Base-by-base conservation (phyloP, 768 basidiomycete species). In the Rubroboletus satanas region DNA sequence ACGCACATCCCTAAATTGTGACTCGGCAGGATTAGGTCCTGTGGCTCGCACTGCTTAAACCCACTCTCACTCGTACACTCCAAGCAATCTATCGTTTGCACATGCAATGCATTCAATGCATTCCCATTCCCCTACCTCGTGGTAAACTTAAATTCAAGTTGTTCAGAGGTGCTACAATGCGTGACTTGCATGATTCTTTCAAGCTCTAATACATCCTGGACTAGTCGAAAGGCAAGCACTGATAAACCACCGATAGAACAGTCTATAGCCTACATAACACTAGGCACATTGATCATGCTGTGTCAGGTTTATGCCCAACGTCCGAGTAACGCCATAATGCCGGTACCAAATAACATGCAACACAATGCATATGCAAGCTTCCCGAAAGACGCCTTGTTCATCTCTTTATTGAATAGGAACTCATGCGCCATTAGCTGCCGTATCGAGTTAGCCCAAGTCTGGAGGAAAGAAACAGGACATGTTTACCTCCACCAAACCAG, bases 281-380 rank as follows among this genome's bases (percentile, higher is more conserved):
- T 1, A 18, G 18, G 28, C 18, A 21, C n/a, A 12, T 47, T n/a
- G 29, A 10, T 9, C 38, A 11, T 46, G 23, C 12, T 2, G 8
- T 7, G 10, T 33, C 23, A 10, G 7, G 4, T 26, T 75, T 69
- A 95, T 26, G 93, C 94, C 95, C 95, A 97, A 54, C 80, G 75
- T 12, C 94, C 95, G 17, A 98, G 78, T 10, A 97, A 77, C 1
- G 93, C 84, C 95, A 98, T 98, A n/a, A 97, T 49, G 1, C 78
- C 93, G 26, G 85, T 86, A 10, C 95, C 95, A 9, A 85, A 55
- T n/a, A 87, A 60, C 85, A 97, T 92, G 61, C 83, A 86, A n/a
- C 73, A 70, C 56, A 93, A 58, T 7, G 90, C 85, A 59, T 90
- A 96, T 0, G 77, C 71, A n/a, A 96, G 71, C 63, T 83, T 83